Conservation (phyloP, 78 protist genomes). For the Dictyostelium citrinum region DNA sequence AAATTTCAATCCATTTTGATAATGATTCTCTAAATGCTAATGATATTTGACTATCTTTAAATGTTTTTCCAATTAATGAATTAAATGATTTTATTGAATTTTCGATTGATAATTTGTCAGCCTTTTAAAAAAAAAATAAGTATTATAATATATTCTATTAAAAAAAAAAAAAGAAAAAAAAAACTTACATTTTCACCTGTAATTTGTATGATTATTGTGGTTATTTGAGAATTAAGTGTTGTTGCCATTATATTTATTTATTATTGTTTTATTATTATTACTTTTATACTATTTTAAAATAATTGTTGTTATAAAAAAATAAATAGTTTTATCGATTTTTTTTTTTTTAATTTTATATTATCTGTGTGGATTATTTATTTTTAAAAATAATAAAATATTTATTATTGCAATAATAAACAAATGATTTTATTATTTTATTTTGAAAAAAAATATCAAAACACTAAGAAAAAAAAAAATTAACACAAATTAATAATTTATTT, state of each 20-base stretch:
- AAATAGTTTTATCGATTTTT: neutral
- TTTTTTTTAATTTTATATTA: no score
- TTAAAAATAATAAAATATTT: no score
- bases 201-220: neutral
- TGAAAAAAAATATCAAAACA: neutral
- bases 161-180: no score
- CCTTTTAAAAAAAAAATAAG: neutral
- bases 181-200: neutral
- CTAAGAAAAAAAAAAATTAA: neutral
- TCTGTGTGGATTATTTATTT: neutral
- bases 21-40: neutral
- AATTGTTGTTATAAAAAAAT: neutral
- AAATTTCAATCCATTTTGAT: neutral
- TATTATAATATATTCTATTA: no score
- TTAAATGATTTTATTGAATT: conserved; percentile 4
- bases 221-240: neutral
- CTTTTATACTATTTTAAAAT: neutral
- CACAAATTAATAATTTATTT: neutral
- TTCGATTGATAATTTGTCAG: conserved; percentile 7
- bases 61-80: neutral
- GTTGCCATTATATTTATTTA: neutral
- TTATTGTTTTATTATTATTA: neutral
- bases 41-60: neutral
- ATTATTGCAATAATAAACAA: neutral
- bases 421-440: neutral